phyloP scores from a whole-genome alignment of 768 basidiomycete species.

The Boletus pseudo-olivaceus region DNA sequence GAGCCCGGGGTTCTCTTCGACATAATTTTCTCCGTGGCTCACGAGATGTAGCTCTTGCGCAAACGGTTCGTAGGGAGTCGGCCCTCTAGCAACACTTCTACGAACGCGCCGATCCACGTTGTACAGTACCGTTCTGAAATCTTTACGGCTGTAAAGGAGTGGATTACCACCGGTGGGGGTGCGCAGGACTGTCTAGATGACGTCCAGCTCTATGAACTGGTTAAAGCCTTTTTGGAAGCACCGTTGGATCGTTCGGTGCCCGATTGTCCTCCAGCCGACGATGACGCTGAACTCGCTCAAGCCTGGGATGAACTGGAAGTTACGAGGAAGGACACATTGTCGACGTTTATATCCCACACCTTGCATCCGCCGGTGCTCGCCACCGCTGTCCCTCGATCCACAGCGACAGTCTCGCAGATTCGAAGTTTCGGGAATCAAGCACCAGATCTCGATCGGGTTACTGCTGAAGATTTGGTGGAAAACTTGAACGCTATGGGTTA shows the following conservation, averaged over 20 bases:
- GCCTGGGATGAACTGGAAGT: conserved; percentile 46
- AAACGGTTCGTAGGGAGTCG: conserved; percentile 64
- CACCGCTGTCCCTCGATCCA: conserved; percentile 26
- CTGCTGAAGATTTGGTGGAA: conserved; percentile 70
- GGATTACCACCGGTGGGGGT: conserved; percentile 71
- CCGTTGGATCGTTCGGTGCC: conserved; percentile 50
- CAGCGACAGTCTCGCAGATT: background rate
- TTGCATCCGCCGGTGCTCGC: conserved; percentile 50
- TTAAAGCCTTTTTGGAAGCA: conserved; percentile 58
- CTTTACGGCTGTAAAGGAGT: conserved; percentile 62
- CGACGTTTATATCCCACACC: conserved; percentile 52
- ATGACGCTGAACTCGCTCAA: conserved; percentile 43
- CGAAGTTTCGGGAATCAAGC: conserved; percentile 40
- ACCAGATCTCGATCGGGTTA: conserved; percentile 61
- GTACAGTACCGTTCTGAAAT: conserved; percentile 59
- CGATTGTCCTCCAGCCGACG: conserved; percentile 31
- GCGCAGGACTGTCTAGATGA: conserved; percentile 80
- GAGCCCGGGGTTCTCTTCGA: conserved; percentile 13
- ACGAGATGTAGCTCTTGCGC: conserved; percentile 54
- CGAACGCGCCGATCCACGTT: conserved; percentile 43
- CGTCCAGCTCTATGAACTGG: conserved; percentile 52
- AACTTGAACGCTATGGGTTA: conserved; percentile 73
- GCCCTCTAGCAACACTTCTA: conserved; percentile 40
- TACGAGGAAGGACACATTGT: conserved; percentile 39
- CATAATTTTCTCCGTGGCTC: background rate